phyloP scores from a whole-genome alignment of 176 grass and related monocot genomes.

The Bonia amplexicaulis region DNA sequence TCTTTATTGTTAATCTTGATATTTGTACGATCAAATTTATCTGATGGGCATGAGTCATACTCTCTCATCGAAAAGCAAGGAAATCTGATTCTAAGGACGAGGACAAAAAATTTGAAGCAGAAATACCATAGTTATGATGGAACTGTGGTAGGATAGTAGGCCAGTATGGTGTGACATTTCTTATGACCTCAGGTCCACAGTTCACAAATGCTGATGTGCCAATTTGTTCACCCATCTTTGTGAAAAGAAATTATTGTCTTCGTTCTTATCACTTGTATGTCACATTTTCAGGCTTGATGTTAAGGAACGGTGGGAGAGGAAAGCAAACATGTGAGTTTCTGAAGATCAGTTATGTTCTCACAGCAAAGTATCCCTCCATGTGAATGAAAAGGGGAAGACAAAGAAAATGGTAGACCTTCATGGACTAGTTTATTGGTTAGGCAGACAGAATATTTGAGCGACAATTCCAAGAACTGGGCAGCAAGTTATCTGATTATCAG shows the following conservation, averaged over 20 bases:
- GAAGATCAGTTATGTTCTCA: neutral
- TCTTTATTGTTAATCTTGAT: neutral
- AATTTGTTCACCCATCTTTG: neutral
- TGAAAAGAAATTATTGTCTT: neutral
- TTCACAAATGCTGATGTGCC: neutral
- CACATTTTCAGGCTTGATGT: slow-evolving; percentile 42
- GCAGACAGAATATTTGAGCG: neutral
- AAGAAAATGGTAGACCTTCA: neutral
- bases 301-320: slow-evolving; percentile 56
- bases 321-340: slow-evolving; percentile 44
- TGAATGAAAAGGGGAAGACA: neutral
- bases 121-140: slow-evolving; percentile 2
- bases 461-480: neutral
- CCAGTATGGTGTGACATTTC: slow-evolving; percentile 11
- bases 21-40: neutral
- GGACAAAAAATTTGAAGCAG: neutral
- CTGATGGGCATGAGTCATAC: neutral
- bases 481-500: slow-evolving; percentile 3
- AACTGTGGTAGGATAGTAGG: neutral
- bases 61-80: neutral
- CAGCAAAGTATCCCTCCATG: neutral
- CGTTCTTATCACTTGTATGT: neutral
- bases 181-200: neutral
- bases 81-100: neutral
- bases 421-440: neutral